Evolutionary conservation across 78 protist genomes (phyloP), one percentile per base, ranked within the genome.

Genomic region (Emiliania huxleyi): DNA sequence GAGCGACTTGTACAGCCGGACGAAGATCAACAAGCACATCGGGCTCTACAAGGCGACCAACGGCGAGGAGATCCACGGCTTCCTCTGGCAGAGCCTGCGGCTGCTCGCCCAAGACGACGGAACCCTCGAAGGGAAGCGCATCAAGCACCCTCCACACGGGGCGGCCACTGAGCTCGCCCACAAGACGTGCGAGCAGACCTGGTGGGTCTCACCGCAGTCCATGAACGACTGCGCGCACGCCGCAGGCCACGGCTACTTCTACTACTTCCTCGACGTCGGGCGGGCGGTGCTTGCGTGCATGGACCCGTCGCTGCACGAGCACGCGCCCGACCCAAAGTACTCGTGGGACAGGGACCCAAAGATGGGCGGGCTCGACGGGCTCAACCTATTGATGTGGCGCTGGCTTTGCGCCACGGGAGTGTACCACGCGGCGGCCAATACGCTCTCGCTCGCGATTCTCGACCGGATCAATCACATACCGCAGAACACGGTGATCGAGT

Each of bases 351-450:
- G 3, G 37, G 75, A 69, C n/a, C 3, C 75, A 2, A 19, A 29
- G 75, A 3, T 26, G 75, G 12, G 18, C 12, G 75, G 75, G 23
- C 2, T 69, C 11, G n/a, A 69, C n/a, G 75, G 38, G 12, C 18
- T 29, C 38, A 29, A 69, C 75, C 75, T 69, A 5, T 26, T 69
- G 75, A 69, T 29, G n/a, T 69, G 75, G 75, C 75, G 75, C 18
- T 69, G 75, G 75, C 75, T 69, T 4, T 69, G 75, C n/a, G 75
- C 75, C 75, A 69, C 75, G 75, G 75, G 75, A 4, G 75, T 69
- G 33, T 69, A 69, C n/a, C 75, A 69, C n/a, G 75, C 75, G 37
- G 75, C 75, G 11, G 75, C 38, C 75, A 69, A 69, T 26, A 69
- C 75, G 38, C 18, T 69, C 37, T 26, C 75, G 11, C 33, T 69